Evolutionary conservation across 768 basidiomycete species (phyloP).

Genomic region (Lactarius quietus): DNA sequence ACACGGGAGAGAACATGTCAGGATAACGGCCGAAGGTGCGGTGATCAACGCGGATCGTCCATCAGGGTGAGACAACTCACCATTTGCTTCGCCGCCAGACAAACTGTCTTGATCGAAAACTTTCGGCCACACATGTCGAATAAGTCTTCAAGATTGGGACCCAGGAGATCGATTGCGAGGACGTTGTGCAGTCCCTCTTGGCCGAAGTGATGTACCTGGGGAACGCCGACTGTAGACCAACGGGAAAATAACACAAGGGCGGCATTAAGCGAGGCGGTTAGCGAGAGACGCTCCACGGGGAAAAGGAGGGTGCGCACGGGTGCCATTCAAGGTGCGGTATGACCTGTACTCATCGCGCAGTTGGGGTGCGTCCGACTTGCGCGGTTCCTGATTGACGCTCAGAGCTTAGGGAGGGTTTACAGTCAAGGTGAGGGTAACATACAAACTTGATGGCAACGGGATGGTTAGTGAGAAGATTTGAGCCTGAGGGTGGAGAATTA

Average conservation of each 20-base stretch:
- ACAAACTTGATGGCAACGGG: conserved; percentile 99
- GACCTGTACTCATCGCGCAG: conserved; percentile 95
- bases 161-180: conserved; percentile 89
- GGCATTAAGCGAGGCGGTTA: neutral
- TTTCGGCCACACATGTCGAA: conserved; percentile 99
- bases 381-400: conserved; percentile 62
- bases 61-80: conserved; percentile 43
- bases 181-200: conserved; percentile 98
- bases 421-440: conserved; percentile 33
- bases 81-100: conserved; percentile 99
- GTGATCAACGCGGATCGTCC: conserved; percentile 2
- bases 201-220: conserved; percentile 98
- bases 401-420: conserved; percentile 18
- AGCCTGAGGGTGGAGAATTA: conserved; percentile 47
- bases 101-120: conserved; percentile 96
- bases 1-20: conserved; percentile 14
- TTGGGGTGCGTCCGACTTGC: conserved; percentile 98
- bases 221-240: conserved; percentile 72
- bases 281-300: neutral
- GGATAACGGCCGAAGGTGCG: conserved; percentile 14
- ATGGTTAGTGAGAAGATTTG: conserved; percentile 76
- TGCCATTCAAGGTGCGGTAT: conserved; percentile 91
- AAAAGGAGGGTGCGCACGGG: conserved; percentile 52
- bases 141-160: conserved; percentile 96
- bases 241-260: neutral